These are phyloP conservation scores for Colletotrichum spinosum DNA, from an alignment of 2,329 filamentous ascomycete genomes.

Conservation along the genomic window DNA sequence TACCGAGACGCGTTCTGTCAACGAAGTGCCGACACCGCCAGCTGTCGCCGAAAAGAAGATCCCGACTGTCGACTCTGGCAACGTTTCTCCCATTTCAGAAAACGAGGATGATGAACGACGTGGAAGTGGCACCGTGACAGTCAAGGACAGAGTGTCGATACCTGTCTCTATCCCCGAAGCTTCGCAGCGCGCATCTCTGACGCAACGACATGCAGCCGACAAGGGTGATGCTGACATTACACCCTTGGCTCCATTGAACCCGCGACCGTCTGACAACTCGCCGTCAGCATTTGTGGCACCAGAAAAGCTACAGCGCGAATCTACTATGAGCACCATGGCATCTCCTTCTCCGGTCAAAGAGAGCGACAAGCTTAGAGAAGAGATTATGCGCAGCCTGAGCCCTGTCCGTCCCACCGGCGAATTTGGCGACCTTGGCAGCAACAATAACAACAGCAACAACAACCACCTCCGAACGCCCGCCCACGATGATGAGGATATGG, in stretches of 20 bases:
- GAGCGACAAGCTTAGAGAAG: slow-evolving; percentile 77
- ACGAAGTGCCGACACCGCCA: slow-evolving; percentile 20
- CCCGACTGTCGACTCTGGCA: slow-evolving; percentile 22
- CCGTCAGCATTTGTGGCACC: slow-evolving; percentile 50
- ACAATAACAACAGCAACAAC: background rate
- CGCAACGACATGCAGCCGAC: background rate
- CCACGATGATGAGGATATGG: slow-evolving; percentile 17
- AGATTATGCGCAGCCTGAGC: slow-evolving; percentile 78
- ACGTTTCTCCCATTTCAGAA: slow-evolving; percentile 40
- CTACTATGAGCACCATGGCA: slow-evolving; percentile 60
- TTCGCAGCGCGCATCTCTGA: slow-evolving; percentile 10
- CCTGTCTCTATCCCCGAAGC: slow-evolving; percentile 13
- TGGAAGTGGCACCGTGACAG: background rate
- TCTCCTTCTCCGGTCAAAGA: slow-evolving; percentile 71
- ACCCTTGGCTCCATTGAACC: slow-evolving; percentile 38
- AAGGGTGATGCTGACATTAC: slow-evolving; percentile 4
- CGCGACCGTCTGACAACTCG: slow-evolving; percentile 34
- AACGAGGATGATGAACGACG: slow-evolving; percentile 28
- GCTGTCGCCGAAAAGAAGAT: slow-evolving; percentile 8
- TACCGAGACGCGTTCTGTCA: slow-evolving; percentile 39
- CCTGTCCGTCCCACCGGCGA: slow-evolving; percentile 52
- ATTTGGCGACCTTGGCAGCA: slow-evolving; percentile 25
- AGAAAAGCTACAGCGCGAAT: slow-evolving; percentile 52
- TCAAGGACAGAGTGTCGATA: slow-evolving; percentile 21
- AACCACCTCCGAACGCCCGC: background rate